Evolutionary conservation across 2,329 filamentous ascomycete genomes (phyloP).

Genomic region (Pseudogymnoascus sp.): DNA sequence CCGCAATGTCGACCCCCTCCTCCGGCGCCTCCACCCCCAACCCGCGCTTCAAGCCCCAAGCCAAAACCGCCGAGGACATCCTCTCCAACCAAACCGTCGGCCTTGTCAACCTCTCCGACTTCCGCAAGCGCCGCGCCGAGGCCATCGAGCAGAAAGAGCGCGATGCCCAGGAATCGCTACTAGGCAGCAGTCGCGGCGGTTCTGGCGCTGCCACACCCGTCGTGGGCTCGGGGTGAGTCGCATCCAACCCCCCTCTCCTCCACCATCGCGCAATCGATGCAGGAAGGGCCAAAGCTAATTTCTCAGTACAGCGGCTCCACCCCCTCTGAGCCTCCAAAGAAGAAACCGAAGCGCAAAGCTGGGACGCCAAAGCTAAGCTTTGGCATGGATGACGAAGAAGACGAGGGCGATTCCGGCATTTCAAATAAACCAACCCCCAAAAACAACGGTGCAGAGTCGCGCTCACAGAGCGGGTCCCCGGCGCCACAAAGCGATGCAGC

Average conservation of each 20-base stretch:
- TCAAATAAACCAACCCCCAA: constrained; percentile 32
- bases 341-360: constrained; percentile 39
- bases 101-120: constrained; percentile 84
- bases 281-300: constrained; percentile 9
- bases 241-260: not conserved
- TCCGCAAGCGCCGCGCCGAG: constrained; percentile 90
- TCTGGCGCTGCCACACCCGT: constrained; percentile 37
- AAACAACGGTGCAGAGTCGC: constrained; percentile 28
- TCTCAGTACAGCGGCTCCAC: constrained; percentile 33
- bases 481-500: constrained; percentile 19
- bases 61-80: constrained; percentile 25
- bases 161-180: constrained; percentile 59
- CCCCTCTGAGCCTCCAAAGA: constrained; percentile 30
- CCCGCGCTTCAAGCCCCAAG: constrained; percentile 26
- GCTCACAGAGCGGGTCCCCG: constrained; percentile 25
- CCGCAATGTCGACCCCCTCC: constrained; percentile 15
- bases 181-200: constrained; percentile 27
- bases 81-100: constrained; percentile 50
- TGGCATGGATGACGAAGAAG: constrained; percentile 57
- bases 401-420: constrained; percentile 29
- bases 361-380: constrained; percentile 51
- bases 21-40: constrained; percentile 25
- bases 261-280: not conserved
- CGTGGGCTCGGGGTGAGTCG: constrained; percentile 41
- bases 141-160: constrained; percentile 86